phyloP scores from a whole-genome alignment of 2,329 filamentous ascomycete species.

The Colletotrichum sp. region DNA sequence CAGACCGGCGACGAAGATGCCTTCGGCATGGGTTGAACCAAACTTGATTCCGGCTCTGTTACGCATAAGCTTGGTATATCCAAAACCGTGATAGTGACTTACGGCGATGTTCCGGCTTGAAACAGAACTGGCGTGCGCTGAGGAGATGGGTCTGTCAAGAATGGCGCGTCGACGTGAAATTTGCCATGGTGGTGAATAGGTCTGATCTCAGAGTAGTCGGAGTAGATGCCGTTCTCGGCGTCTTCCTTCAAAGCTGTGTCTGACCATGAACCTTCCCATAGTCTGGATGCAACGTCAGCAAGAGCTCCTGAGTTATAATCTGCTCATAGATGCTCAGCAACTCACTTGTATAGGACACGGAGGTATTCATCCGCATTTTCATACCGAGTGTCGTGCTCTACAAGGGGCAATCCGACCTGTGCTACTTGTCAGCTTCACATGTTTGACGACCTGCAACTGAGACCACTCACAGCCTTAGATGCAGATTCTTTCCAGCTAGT shows the following conservation, averaged over 20 bases:
- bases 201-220: neutral
- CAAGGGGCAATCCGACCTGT: slow-evolving; percentile 62
- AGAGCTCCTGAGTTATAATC: rapidly evolving
- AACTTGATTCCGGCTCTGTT: slow-evolving; percentile 57
- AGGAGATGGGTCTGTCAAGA: slow-evolving; percentile 50
- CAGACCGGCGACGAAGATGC: slow-evolving; percentile 63
- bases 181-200: slow-evolving; percentile 5
- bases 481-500: slow-evolving; percentile 63
- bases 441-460: rapidly evolving
- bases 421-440: neutral
- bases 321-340: slow-evolving; percentile 30
- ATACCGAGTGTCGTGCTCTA: slow-evolving; percentile 65
- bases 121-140: slow-evolving; percentile 63
- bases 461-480: slow-evolving; percentile 52
- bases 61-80: neutral
- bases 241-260: neutral
- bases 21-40: slow-evolving; percentile 63
- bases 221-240: neutral
- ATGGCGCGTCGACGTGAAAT: slow-evolving; percentile 6
- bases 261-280: slow-evolving; percentile 11
- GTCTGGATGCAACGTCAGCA: neutral
- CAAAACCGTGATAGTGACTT: neutral
- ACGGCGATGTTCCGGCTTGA: slow-evolving; percentile 61
- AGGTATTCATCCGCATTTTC: slow-evolving; percentile 67
- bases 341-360: slow-evolving; percentile 62